Conservation (phyloP, 257 asterid species). For the Primulina eburnea region DNA sequence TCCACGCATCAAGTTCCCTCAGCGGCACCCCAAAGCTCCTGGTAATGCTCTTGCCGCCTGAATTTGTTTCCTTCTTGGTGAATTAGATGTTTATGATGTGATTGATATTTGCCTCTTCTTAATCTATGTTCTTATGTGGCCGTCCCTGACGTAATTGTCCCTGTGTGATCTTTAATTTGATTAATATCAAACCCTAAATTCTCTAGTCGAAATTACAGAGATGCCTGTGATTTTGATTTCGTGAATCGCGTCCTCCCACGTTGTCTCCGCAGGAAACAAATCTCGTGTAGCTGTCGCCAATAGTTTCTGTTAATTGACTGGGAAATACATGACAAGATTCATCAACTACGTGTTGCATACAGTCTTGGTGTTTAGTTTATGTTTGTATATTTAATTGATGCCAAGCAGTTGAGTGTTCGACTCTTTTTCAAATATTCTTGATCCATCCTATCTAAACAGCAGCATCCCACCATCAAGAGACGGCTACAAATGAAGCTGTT, state of each 20-base stretch:
- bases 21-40: constrained; percentile 57
- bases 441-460: constrained; percentile 9
- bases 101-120: not conserved
- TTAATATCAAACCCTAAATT: not conserved
- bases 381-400: not conserved
- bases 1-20: constrained; percentile 86
- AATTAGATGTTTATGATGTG: not conserved
- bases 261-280: too few relatives aligned
- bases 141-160: too few relatives aligned
- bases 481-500: constrained; percentile 39
- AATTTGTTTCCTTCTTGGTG: not conserved
- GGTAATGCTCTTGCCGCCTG: constrained; percentile 25
- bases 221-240: not conserved
- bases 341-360: not conserved
- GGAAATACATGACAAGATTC: not conserved
- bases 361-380: not conserved
- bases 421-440: constrained; percentile 12
- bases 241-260: not conserved
- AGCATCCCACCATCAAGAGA: constrained; percentile 41
- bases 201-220: not conserved
- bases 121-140: not conserved
- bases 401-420: not conserved
- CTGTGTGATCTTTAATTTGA: too few relatives aligned
- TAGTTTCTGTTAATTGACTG: not conserved
- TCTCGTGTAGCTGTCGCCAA: not conserved